phyloP scores from a whole-genome alignment of 495 filamentous ascomycete genomes.

The Aspergillus wentii region DNA sequence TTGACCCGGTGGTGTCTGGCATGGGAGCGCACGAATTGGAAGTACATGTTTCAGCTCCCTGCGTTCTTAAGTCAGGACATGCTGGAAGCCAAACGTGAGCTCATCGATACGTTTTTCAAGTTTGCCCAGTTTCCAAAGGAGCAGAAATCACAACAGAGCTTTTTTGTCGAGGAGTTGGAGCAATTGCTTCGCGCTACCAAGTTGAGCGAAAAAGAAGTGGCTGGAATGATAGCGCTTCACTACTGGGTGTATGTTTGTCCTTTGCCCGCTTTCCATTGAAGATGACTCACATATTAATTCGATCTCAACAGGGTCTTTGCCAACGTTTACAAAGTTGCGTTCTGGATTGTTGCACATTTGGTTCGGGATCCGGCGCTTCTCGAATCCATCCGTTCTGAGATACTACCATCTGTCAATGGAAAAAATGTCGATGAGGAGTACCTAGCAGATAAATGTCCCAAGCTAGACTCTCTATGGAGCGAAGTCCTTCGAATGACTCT shows the following conservation, averaged over 20 bases:
- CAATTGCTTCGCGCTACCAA: constrained; percentile 1
- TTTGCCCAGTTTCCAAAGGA: constrained; percentile 15
- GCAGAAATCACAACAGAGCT: constrained; percentile 8
- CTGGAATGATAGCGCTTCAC: constrained; percentile 8
- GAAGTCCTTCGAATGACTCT: constrained; percentile 16
- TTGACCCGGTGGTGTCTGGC: constrained; percentile 9
- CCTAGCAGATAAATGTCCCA: constrained; percentile 11
- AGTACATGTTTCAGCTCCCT: constrained; percentile 10
- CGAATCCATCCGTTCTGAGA: constrained; percentile 10
- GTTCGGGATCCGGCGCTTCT: constrained; percentile 9
- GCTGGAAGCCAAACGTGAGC: constrained; percentile 4
- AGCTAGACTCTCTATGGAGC: constrained; percentile 12
- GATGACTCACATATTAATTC: too few species aligned
- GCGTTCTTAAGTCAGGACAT: constrained; percentile 8
- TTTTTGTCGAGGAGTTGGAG: constrained; percentile 1
- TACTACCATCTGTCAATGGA: constrained; percentile 4
- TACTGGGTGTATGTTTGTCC: constrained; percentile 16
- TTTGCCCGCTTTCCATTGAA: too few species aligned
- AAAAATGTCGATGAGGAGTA: constrained; percentile 7
- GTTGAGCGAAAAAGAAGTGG: constrained; percentile 17
- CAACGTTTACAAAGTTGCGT: constrained; percentile 21
- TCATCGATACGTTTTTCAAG: constrained; percentile 7
- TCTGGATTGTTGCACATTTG: constrained; percentile 14
- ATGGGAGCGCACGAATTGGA: constrained; percentile 25
- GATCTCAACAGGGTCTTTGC: constrained; percentile 5